Evolutionary conservation across 306 rosid species (phyloP), one percentile per base, ranked within the genome.

Genomic region (Sophora flavescens): DNA sequence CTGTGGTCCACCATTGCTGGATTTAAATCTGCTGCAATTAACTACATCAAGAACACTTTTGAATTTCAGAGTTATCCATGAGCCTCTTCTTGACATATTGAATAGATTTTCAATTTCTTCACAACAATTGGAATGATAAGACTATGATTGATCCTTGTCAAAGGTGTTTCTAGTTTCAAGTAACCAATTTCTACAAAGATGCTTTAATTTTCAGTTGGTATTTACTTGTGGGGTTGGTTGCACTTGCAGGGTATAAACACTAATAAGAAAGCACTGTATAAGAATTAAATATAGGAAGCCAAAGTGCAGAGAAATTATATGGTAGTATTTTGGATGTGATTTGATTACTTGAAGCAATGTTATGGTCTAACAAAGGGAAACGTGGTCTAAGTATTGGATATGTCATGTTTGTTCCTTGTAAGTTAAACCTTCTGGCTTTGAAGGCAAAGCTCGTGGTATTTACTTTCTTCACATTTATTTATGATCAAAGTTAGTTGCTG

Each of bases 391-490:
- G 38, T 32, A 39, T 47, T 47, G 58, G 6, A 62, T n/a, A 42
- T 35, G 69, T 64, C 73, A 65, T 76, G 48, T 48, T 68, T 42
- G 83, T 84, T 84, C 38, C 90, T 84, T 87, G 83, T 35, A 84
- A 71, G 88, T 64, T 44, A 57, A 72, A 48, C 72, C 33, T 81
- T 42, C 0, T 36, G 71, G 33, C 62, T 69, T 78, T 84, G 68
- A 72, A 62, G 76, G 70, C 65, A 75, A 75, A 64, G 63, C 51
- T 63, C 1, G 56, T 61, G 18, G 22, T 12, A 7, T 53, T 71
- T 70, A 10, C 42, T 71, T 70, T 75, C 16, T 64, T 59, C 48
- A 41, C 26, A 35, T 51, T 75, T 69, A 35, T 51, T 75, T 69
- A 8, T 38, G 12, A 57, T 22, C 8, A 52, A 48, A 66, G 48